These are phyloP conservation scores for Pythium rishiriense DNA, from an alignment of 352 stramenopile genomes.

Conservation along the genomic window DNA sequence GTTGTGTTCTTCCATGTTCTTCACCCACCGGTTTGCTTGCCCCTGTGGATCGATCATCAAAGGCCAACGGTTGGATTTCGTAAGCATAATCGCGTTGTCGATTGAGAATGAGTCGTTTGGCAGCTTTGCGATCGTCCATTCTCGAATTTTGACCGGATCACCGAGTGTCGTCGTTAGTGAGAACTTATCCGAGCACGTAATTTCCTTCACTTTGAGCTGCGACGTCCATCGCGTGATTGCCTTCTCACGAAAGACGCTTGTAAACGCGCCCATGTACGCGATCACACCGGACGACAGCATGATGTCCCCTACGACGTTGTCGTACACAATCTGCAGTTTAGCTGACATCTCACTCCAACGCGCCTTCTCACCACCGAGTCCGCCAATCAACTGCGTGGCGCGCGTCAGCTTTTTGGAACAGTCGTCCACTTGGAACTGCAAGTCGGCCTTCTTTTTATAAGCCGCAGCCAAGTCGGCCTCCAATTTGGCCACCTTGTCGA, in stretches of 20 bases:
- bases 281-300: constrained; percentile 94
- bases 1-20: constrained; percentile 92
- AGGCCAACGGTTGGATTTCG: constrained; percentile 91
- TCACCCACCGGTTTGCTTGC: constrained; percentile 94
- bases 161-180: constrained; percentile 88
- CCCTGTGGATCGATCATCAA: constrained; percentile 97
- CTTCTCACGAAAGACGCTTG: constrained; percentile 87
- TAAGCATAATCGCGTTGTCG: constrained; percentile 95
- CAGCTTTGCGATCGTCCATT: constrained; percentile 94
- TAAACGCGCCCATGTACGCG: constrained; percentile 94
- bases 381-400: constrained; percentile 93
- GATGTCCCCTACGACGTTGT: constrained; percentile 93
- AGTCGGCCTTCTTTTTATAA: constrained; percentile 92
- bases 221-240: constrained; percentile 86
- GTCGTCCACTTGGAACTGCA: constrained; percentile 91
- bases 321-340: constrained; percentile 83
- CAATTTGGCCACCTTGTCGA: constrained; percentile 91
- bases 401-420: constrained; percentile 91
- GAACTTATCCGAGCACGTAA: constrained; percentile 83
- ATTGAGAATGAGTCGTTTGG: constrained; percentile 95
- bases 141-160: constrained; percentile 91
- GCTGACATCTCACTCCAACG: constrained; percentile 91
- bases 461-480: constrained; percentile 88
- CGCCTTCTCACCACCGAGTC: constrained; percentile 92
- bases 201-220: constrained; percentile 57